Conservation (phyloP, 306 rosid species). For the Sphenostylis stenocarpa region DNA sequence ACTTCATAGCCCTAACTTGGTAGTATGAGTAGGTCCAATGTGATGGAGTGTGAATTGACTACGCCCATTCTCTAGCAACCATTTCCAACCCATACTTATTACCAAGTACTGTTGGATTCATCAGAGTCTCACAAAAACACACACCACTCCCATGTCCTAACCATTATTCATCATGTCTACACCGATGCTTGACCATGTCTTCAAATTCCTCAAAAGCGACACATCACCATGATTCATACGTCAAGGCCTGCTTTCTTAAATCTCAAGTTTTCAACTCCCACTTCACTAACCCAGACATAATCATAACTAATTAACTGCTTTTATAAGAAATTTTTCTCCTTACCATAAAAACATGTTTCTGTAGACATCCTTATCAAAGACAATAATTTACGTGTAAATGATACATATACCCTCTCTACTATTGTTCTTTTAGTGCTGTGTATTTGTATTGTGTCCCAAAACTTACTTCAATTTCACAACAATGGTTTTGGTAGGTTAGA, state of each 20-base stretch:
- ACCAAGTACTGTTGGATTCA: slow-evolving; percentile 1
- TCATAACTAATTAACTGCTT: slow-evolving; percentile 41
- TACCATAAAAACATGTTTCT: slow-evolving; percentile 1
- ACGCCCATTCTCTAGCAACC: slow-evolving; percentile 40
- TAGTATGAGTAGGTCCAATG: slow-evolving; percentile 39
- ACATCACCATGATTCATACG: slow-evolving; percentile 34
- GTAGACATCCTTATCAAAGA: slow-evolving; percentile 21
- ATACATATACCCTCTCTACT: not conserved
- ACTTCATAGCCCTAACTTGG: not conserved
- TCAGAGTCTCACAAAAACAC: not conserved
- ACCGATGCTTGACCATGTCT: slow-evolving; percentile 25
- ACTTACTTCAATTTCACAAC: not conserved
- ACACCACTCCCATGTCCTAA: slow-evolving; percentile 18
- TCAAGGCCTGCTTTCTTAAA: slow-evolving; percentile 26
- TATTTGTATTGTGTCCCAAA: not conserved
- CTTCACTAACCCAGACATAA: slow-evolving; percentile 45
- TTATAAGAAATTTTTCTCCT: not conserved
- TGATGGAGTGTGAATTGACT: slow-evolving; percentile 54
- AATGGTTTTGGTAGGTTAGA: not conserved
- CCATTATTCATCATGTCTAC: slow-evolving; percentile 30
- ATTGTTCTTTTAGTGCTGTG: not conserved
- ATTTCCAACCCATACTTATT: slow-evolving; percentile 43
- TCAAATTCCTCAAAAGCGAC: slow-evolving; percentile 14
- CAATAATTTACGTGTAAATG: slow-evolving; percentile 24
- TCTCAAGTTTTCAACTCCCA: slow-evolving; percentile 35